These are phyloP conservation scores for Fusarium sp. DNA, from an alignment of 2,329 filamentous ascomycete genomes.

Conservation along the genomic window DNA sequence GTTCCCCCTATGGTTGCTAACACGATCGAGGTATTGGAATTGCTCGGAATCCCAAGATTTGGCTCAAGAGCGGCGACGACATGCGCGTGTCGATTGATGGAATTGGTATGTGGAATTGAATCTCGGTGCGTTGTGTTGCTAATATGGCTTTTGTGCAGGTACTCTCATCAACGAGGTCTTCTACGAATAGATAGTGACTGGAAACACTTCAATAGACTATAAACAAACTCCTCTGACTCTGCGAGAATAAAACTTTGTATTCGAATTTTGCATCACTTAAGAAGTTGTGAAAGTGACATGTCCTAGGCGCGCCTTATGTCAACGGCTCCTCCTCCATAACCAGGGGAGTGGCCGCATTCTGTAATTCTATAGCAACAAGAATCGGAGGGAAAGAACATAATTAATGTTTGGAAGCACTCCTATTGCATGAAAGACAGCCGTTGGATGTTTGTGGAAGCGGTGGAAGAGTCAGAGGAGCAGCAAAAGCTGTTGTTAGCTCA, in stretches of 20 bases:
- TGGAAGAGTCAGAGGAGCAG: neutral
- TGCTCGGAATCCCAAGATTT: neutral
- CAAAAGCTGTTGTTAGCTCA: neutral
- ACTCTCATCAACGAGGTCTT: neutral
- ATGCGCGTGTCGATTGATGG: neutral
- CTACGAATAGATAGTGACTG: neutral
- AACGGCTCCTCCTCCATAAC: neutral
- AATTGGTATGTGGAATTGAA: neutral
- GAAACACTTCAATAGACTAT: neutral
- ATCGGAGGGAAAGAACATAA: neutral
- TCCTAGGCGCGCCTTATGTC: neutral
- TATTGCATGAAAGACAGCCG: neutral
- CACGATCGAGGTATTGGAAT: neutral
- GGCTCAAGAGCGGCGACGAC: neutral
- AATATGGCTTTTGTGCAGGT: neutral
- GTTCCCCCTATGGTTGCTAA: neutral
- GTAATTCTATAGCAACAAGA: neutral
- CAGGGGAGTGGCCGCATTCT: neutral
- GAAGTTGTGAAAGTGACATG: neutral
- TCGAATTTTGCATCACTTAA: neutral
- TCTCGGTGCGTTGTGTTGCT: neutral
- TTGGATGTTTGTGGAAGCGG: neutral
- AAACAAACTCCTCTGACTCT: neutral
- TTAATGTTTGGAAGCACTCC: neutral
- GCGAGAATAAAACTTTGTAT: neutral